phyloP scores from a whole-genome alignment of 768 basidiomycete species.

The Omphalotus guepiniiformis region DNA sequence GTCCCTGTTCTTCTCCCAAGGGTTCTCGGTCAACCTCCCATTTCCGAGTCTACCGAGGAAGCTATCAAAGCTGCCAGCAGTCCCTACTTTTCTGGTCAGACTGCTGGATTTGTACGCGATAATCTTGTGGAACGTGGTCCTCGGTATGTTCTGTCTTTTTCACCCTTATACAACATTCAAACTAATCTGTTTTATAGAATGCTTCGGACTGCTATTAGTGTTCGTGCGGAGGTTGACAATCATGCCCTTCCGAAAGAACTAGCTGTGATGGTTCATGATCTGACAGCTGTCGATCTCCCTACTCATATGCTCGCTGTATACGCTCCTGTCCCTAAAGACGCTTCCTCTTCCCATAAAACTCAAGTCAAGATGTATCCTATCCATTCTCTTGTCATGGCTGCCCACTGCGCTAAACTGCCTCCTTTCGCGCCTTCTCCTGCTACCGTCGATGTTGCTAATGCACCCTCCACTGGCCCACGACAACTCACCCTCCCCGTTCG shows the following conservation, averaged over 20 bases:
- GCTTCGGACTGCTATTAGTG: constrained; percentile 35
- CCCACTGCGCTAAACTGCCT: constrained; percentile 64
- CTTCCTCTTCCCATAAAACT: constrained; percentile 16
- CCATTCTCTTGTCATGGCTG: constrained; percentile 66
- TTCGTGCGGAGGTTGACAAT: constrained; percentile 24
- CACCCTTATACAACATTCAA: not conserved
- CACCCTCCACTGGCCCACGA: constrained; percentile 27
- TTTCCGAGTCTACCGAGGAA: constrained; percentile 32
- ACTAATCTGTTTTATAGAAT: constrained; percentile 25
- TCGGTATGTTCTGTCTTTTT: constrained; percentile 26
- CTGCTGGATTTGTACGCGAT: constrained; percentile 47
- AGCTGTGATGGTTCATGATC: constrained; percentile 33
- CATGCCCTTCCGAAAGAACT: constrained; percentile 40
- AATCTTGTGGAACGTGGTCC: constrained; percentile 38
- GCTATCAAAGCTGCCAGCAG: constrained; percentile 40
- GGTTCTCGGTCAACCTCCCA: constrained; percentile 40
- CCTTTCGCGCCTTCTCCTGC: constrained; percentile 38
- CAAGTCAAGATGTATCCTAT: constrained; percentile 53
- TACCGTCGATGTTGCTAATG: constrained; percentile 19
- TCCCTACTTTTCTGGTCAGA: constrained; percentile 23
- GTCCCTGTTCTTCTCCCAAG: constrained; percentile 41
- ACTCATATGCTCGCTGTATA: constrained; percentile 53
- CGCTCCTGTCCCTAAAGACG: constrained; percentile 16
- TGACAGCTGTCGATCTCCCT: constrained; percentile 29
- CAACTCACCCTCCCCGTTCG: constrained; percentile 55